phyloP scores from a whole-genome alignment of 1,139 yeast genomes.

The Sugiyamaella grinbergsii region DNA sequence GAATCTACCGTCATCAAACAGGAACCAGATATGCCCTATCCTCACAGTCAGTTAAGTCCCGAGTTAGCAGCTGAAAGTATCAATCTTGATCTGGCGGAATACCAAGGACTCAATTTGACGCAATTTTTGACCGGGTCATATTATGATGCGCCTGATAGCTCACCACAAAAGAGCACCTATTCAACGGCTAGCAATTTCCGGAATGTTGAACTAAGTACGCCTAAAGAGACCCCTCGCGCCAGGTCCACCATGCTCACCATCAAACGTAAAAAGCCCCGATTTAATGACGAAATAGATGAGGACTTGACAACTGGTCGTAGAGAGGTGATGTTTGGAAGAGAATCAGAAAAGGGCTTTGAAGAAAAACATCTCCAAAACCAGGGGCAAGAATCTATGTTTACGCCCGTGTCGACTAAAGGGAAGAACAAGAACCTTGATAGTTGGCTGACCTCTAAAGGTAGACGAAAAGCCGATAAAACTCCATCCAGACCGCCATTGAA shows the following conservation, averaged over 20 bases:
- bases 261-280: constrained; percentile 16
- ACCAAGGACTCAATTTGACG: constrained; percentile 7
- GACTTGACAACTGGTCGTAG: constrained; percentile 26
- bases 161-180: neutral
- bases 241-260: constrained; percentile 3
- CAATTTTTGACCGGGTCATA: neutral
- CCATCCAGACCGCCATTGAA: constrained; percentile 19
- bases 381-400: neutral
- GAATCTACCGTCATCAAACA: neutral
- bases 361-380: constrained; percentile 9
- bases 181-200: no score
- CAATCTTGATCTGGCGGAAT: constrained; percentile 19
- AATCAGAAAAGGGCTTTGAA: no score
- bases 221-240: constrained; percentile 3
- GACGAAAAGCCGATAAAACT: constrained; percentile 10
- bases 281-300: constrained; percentile 28
- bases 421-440: constrained; percentile 12
- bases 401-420: constrained; percentile 14
- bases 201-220: neutral
- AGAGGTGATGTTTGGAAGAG: constrained; percentile 23
- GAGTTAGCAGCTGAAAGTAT: constrained; percentile 20
- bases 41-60: constrained; percentile 14
- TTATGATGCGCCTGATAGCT: neutral
- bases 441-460: constrained; percentile 16
- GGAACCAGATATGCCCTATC: neutral